Evolutionary conservation across 305 asterid species (phyloP), one percentile per base, ranked within the genome.

Genomic region (Ajuga reptans): DNA sequence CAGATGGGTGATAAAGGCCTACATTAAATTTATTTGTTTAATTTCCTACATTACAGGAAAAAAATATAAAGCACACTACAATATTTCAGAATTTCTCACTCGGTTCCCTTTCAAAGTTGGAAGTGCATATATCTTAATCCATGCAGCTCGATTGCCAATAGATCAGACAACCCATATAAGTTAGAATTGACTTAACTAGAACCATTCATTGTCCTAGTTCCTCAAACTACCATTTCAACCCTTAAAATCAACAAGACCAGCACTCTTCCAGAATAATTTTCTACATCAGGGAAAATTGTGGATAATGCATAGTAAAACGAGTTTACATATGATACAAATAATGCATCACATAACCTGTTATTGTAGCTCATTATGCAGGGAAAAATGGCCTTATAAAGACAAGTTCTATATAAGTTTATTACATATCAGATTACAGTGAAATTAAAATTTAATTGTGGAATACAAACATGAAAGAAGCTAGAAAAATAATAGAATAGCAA

Each of bases 401-500:
- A 24, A 4, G 50, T 24, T 47, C 18, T 15, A 11, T 34, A 17
- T 17, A 56, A 56, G 54, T 31, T 46, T 21, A 36, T 47, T 58
- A 43, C 15, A 54, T 37, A 72, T 47, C 45, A 56, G n/a, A 73
- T 71, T 54, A 60, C 9, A 15, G 31, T n/a, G 58, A 31, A 9
- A 21, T 34, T 27, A 24, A 54, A 36, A 47, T 56, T 21, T 47
- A 50, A 15, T 27, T 49, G 6, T 11, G 61, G 15, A 59, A 66
- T 10, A 14, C 47, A 60, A 50, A 50, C n/a, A 59, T 33, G 52
- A 58, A 73, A 17, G 50, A 47, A 46, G 68, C 17, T 56, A 60
- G 76, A 69, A 55, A 75, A 61, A 4, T 61, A 61, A 70, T 59
- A 33, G 64, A 50, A 46, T 61, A 75, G 56, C 34, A 52, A 36